Conservation (phyloP, 495 filamentous ascomycete genomes). For the Lentithecium fluviatile region DNA sequence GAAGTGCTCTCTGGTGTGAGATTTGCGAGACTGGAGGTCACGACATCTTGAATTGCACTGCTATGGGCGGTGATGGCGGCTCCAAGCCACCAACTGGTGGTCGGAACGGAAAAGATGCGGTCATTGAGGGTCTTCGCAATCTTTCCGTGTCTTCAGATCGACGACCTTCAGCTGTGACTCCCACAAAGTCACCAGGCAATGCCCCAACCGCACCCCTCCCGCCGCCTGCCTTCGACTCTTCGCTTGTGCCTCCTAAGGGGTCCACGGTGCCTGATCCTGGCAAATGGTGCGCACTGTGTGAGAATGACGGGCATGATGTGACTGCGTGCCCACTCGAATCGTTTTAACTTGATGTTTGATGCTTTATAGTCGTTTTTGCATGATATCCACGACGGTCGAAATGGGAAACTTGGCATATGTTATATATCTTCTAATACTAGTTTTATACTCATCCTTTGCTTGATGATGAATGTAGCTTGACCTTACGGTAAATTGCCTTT, state of each 20-base stretch:
- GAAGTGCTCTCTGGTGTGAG: constrained; percentile 82
- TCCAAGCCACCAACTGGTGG: constrained; percentile 16
- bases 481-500: no score
- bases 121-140: constrained; percentile 48
- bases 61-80: constrained; percentile 27
- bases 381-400: constrained; percentile 29
- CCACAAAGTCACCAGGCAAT: constrained; percentile 44
- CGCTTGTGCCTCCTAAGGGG: constrained; percentile 61
- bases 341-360: constrained; percentile 42
- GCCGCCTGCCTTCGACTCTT: constrained; percentile 23
- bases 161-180: constrained; percentile 36
- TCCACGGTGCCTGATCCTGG: constrained; percentile 72
- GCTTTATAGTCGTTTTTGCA: constrained; percentile 9
- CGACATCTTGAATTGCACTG: constrained; percentile 86
- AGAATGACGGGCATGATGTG: constrained; percentile 92
- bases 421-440: neutral
- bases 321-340: constrained; percentile 93
- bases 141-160: constrained; percentile 44
- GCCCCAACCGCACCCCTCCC: constrained; percentile 38
- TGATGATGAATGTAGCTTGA: no score
- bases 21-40: constrained; percentile 93
- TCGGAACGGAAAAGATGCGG: constrained; percentile 48
- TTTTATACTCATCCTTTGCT: no score
- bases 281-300: constrained; percentile 97
- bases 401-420: neutral